phyloP scores from a whole-genome alignment of 1,139 yeast genomes.

The Candida mesenterica region DNA sequence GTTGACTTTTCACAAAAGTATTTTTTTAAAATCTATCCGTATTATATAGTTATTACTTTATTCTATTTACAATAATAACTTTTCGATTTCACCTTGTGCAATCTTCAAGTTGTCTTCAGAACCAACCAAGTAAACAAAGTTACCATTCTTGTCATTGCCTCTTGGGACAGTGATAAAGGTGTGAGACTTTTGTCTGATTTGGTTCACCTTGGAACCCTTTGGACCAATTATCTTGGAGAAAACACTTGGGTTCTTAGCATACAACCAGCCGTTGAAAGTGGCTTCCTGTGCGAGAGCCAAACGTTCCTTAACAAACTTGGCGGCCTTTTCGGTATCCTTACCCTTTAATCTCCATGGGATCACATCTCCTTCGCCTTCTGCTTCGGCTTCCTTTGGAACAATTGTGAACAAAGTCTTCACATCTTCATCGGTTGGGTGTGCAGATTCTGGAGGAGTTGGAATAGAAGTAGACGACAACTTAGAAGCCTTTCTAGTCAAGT shows the following conservation, averaged over 20 bases:
- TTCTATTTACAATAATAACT: constrained; percentile 12
- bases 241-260: constrained; percentile 30
- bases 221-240: constrained; percentile 71
- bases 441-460: constrained; percentile 51
- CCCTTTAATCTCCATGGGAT: constrained; percentile 70
- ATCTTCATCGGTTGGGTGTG: constrained; percentile 43
- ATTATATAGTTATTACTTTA: constrained; percentile 1
- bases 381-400: constrained; percentile 26
- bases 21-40: background rate
- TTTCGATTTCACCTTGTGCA: constrained; percentile 30
- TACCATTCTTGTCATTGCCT: constrained; percentile 48
- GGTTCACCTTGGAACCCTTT: constrained; percentile 66
- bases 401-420: constrained; percentile 43
- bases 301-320: constrained; percentile 33
- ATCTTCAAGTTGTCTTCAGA: constrained; percentile 27
- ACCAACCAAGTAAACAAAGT: constrained; percentile 35
- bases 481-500: constrained; percentile 47
- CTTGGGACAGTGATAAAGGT: constrained; percentile 67
- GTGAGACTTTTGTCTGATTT: constrained; percentile 58
- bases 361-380: constrained; percentile 32
- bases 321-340: constrained; percentile 39
- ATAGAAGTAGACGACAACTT: constrained; percentile 44
- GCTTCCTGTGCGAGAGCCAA: constrained; percentile 36
- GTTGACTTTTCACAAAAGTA: too few relatives aligned
- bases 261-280: constrained; percentile 38